Base-by-base conservation (phyloP, 768 basidiomycete species). In the Phylloporus rhodoxanthus region DNA sequence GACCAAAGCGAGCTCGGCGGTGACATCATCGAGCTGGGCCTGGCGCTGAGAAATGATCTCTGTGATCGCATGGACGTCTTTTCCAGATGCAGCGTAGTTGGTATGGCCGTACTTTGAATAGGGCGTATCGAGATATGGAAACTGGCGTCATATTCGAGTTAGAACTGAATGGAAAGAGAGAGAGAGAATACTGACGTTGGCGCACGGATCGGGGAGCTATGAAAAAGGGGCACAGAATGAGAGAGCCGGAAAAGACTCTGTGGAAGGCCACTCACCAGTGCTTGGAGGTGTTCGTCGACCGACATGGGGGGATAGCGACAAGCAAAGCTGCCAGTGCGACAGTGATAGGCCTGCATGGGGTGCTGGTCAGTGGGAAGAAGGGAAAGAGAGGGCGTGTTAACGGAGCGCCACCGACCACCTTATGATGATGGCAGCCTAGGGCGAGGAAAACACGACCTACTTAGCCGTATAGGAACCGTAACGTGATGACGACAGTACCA, bases 181-280 rank as follows among this genome's bases (percentile, higher is more conserved):
- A 17, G 2, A 11, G 6, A 23, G 10, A 8, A 13, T 23, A 45
- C 57, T 49, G 15, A 58, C 57, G n/a, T 48, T 45, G 36, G 36
- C 41, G 13, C 28, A 39, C 11, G 47, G 45, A 41, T 59, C 54
- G 10, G 57, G 57, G 29, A 58, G 57, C 57, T 59, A 14, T 32
- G 5, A 11, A 14, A 5, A 14, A 40, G n/a, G 26, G 41, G 41
- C n/a, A 15, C 15, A 23, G 28, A n/a, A 13, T 23, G 21, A 23
- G 21, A 26, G 28, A 21, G 11, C 30, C 8, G 17, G 15, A 23
- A 34, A 25, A 17, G 8, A 30, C 13, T 17, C 17, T 9, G 3
- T 11, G 36, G n/a, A 32, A 25, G 7, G 6, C 21, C 20, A 47
- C 57, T 39, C 28, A 58, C 57, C 38, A 59, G 36, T 9, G 37